phyloP scores from a whole-genome alignment of 768 basidiomycete species.

The Russula virescens region DNA sequence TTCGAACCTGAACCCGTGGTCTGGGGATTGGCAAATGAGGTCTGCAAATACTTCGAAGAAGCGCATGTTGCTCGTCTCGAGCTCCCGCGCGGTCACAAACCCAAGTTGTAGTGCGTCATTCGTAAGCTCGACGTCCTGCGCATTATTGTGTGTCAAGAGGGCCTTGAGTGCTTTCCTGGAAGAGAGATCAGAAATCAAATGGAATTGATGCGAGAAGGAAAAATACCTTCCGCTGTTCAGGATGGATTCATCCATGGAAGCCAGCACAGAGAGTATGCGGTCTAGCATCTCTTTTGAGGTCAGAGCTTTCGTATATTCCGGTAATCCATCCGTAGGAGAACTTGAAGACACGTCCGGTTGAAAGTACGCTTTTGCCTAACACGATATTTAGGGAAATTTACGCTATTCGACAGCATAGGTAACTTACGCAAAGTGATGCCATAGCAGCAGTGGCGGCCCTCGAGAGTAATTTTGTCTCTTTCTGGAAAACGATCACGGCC shows the following conservation, averaged over 20 bases:
- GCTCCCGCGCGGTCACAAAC: conserved; percentile 51
- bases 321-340: conserved; percentile 58
- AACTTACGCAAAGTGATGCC: conserved; percentile 80
- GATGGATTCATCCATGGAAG: conserved; percentile 47
- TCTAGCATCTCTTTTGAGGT: conserved; percentile 51
- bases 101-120: conserved; percentile 64
- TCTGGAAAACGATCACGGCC: conserved; percentile 31
- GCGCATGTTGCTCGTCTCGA: conserved; percentile 50
- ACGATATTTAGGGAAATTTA: conserved; percentile 4
- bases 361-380: conserved; percentile 74
- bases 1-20: conserved; percentile 61
- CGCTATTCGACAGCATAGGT: background rate
- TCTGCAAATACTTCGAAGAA: conserved; percentile 81
- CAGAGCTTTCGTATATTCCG: conserved; percentile 50
- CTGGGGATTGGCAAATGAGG: conserved; percentile 48
- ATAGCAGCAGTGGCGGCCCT: conserved; percentile 82
- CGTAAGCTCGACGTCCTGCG: conserved; percentile 47
- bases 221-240: conserved; percentile 63
- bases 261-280: conserved; percentile 62
- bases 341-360: conserved; percentile 50
- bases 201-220: background rate
- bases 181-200: conserved; percentile 14
- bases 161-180: conserved; percentile 70
- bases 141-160: conserved; percentile 51
- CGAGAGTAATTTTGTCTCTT: conserved; percentile 67